Percentiles rank a stretch among this genome's conserved stretches.
These are phyloP conservation scores for Globisporangium iwayamae DNA, from an alignment of 352 stramenopile species.

Conservation along the genomic window DNA sequence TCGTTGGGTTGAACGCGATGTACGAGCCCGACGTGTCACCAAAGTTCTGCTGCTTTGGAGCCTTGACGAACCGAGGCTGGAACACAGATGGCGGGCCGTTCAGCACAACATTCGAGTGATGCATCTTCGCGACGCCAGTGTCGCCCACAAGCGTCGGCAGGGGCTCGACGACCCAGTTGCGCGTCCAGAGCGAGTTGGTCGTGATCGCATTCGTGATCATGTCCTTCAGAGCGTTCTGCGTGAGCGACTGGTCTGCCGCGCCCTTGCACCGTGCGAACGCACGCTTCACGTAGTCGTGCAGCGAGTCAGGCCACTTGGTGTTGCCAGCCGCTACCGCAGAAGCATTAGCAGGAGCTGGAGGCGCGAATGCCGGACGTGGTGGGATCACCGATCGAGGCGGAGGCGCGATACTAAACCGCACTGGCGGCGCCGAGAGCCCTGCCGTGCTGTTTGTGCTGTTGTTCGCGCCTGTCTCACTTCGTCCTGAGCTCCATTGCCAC, in stretches of 20 bases:
- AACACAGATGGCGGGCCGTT: constrained; percentile 3
- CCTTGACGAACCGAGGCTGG: constrained; percentile 9
- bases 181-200: constrained; percentile 80
- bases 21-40: constrained; percentile 25
- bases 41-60: constrained; percentile 11
- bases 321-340: constrained; percentile 22
- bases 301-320: constrained; percentile 76
- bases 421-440: constrained; percentile 25
- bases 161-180: constrained; percentile 76
- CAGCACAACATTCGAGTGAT: constrained; percentile 7
- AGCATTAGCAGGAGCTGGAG: constrained; percentile 13
- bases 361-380: constrained; percentile 8
- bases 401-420: constrained; percentile 42
- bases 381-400: constrained; percentile 16
- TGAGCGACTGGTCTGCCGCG: constrained; percentile 67
- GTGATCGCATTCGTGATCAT: constrained; percentile 84
- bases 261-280: constrained; percentile 79
- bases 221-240: constrained; percentile 78
- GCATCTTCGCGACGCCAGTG: constrained; percentile 21
- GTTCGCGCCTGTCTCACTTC: neutral
- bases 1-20: constrained; percentile 44
- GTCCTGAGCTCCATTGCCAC: constrained; percentile 73
- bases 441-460: constrained; percentile 18
- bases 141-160: constrained; percentile 69
- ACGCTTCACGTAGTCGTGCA: constrained; percentile 86